Evolutionary conservation across 371 early-diverging fungal genomes (phyloP).

Genomic region (Mucor irregularis): DNA sequence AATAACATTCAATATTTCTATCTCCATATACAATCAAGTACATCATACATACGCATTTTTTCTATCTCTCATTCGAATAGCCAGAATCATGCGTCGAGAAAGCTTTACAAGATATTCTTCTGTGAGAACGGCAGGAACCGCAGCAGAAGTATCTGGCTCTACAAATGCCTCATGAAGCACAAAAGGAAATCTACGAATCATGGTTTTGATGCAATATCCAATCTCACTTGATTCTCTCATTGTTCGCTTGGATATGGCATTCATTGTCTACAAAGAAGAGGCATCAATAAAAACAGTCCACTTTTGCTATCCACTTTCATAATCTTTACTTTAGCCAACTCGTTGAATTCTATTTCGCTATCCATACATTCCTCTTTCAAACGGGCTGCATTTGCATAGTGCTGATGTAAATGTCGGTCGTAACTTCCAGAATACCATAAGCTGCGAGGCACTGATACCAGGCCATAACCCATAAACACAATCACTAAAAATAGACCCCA

Average conservation of each 20-base stretch:
- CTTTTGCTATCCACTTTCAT: background rate
- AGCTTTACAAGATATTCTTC: slow-evolving; percentile 61
- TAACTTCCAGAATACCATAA: slow-evolving; percentile 78
- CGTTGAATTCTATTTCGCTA: slow-evolving; percentile 71
- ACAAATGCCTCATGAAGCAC: slow-evolving; percentile 32
- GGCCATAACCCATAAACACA: slow-evolving; percentile 89
- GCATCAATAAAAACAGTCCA: background rate
- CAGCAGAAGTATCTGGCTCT: slow-evolving; percentile 30
- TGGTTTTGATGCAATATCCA: slow-evolving; percentile 54
- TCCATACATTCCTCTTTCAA: slow-evolving; percentile 78
- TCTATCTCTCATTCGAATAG: slow-evolving; percentile 60
- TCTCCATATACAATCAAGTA: background rate
- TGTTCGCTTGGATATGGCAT: slow-evolving; percentile 28
- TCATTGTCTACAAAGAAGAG: slow-evolving; percentile 30
- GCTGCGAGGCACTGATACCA: slow-evolving; percentile 85
- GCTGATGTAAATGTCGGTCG: slow-evolving; percentile 57
- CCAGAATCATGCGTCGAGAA: slow-evolving; percentile 56
- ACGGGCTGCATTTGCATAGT: slow-evolving; percentile 69
- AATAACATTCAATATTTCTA: background rate
- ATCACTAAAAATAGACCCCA: slow-evolving; percentile 90
- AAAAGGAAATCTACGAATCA: slow-evolving; percentile 53
- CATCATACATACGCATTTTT: slow-evolving; percentile 61
- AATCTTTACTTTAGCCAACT: slow-evolving; percentile 59
- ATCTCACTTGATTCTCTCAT: slow-evolving; percentile 39
- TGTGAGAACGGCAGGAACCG: slow-evolving; percentile 47